Evolutionary conservation across 257 asterid genomes (phyloP).

Genomic region (Rubia yunnanensis): DNA sequence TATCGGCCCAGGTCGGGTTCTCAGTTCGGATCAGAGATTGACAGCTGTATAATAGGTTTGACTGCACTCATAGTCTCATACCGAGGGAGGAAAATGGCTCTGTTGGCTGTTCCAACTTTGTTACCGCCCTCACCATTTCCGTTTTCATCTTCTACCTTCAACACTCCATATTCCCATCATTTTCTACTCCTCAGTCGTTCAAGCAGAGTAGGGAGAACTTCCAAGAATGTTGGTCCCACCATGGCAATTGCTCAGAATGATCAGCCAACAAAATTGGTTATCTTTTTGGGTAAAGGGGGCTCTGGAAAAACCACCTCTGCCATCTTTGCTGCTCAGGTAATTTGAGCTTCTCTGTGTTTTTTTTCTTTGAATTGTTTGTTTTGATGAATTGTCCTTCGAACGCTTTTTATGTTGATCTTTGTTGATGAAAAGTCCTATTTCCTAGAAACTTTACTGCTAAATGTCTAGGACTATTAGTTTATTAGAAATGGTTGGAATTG

Average conservation of each 20-base stretch:
- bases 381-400: not conserved
- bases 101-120: constrained; percentile 7
- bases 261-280: constrained; percentile 58
- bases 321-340: constrained; percentile 93
- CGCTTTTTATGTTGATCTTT: not conserved
- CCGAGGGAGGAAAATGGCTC: constrained; percentile 10
- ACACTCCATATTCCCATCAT: constrained; percentile 16
- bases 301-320: constrained; percentile 91
- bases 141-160: not conserved
- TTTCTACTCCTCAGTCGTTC: constrained; percentile 10
- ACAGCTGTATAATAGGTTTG: no score
- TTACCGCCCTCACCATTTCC: constrained; percentile 4
- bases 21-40: no score
- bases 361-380: not conserved
- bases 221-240: constrained; percentile 24
- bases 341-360: not conserved
- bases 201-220: constrained; percentile 13
- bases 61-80: no score
- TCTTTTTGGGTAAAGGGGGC: constrained; percentile 94
- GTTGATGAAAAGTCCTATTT: not conserved
- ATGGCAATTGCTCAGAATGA: constrained; percentile 23
- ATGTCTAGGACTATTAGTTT: not conserved
- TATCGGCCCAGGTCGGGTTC: no score
- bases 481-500: not conserved
- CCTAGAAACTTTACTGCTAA: not conserved